phyloP scores from a whole-genome alignment of 345 rosid genomes.

The Draba incana region DNA sequence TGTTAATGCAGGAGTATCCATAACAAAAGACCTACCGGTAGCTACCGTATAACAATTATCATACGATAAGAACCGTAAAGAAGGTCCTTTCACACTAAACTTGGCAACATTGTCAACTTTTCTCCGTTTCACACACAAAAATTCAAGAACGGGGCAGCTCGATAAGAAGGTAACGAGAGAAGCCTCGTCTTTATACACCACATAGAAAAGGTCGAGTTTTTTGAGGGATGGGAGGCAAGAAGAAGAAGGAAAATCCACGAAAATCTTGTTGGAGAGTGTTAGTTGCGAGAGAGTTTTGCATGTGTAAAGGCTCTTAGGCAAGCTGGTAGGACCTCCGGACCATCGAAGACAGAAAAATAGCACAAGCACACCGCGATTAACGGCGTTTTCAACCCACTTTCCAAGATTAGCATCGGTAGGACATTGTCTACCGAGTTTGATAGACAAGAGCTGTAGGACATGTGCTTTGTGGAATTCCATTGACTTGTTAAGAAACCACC shows the following conservation, averaged over 20 bases:
- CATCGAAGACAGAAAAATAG: not conserved
- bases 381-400: slow-evolving; percentile 23
- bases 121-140: not conserved
- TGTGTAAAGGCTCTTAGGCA: slow-evolving; percentile 14
- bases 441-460: not conserved
- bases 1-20: slow-evolving; percentile 17
- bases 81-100: slow-evolving; percentile 26
- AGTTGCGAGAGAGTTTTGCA: not conserved
- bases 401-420: slow-evolving; percentile 13
- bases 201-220: not conserved
- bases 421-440: not conserved
- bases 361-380: not conserved
- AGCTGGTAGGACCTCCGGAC: not conserved
- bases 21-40: slow-evolving; percentile 12
- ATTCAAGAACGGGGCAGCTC: slow-evolving; percentile 10
- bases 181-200: slow-evolving; percentile 28
- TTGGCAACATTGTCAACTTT: slow-evolving; percentile 21
- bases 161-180: slow-evolving; percentile 18
- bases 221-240: slow-evolving; percentile 5
- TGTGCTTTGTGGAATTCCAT: slow-evolving; percentile 5
- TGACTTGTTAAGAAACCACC: slow-evolving; percentile 14
- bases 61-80: not conserved
- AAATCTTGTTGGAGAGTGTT: not conserved
- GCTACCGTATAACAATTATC: not conserved
- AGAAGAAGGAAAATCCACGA: slow-evolving; percentile 23